Conservation (phyloP, 305 asterid species). For the Fraxinus sp. region DNA sequence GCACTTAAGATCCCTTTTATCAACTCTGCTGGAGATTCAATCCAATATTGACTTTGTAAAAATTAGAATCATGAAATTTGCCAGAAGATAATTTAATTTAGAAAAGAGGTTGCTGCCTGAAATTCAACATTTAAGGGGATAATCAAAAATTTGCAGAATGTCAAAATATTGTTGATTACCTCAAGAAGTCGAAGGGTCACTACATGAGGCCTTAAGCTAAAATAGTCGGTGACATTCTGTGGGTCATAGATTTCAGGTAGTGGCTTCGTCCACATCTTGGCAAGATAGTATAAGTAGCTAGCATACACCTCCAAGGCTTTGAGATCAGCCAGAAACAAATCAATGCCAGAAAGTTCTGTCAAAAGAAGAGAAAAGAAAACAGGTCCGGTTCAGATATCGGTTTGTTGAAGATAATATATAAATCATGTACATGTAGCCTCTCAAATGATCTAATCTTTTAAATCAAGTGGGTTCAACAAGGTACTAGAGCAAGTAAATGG, state of each 20-base stretch:
- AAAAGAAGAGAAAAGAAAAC: slow-evolving; percentile 22
- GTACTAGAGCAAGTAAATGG: neutral
- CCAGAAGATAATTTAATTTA: neutral
- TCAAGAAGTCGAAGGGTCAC: slow-evolving; percentile 81
- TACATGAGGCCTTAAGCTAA: slow-evolving; percentile 84
- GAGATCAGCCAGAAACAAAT: slow-evolving; percentile 78
- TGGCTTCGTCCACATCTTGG: slow-evolving; percentile 86
- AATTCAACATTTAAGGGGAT: neutral
- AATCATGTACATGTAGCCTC: neutral
- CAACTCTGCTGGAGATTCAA: neutral
- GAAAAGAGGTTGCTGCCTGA: neutral
- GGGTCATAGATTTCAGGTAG: slow-evolving; percentile 86
- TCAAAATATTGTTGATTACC: slow-evolving; percentile 41
- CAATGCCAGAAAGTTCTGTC: slow-evolving; percentile 81
- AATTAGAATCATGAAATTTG: neutral
- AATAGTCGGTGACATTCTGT: slow-evolving; percentile 63
- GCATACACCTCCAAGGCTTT: slow-evolving; percentile 76
- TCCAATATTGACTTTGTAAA: neutral
- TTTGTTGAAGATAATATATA: neutral
- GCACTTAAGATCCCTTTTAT: neutral
- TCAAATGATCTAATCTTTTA: neutral
- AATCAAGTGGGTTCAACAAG: neutral
- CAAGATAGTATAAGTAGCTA: slow-evolving; percentile 59
- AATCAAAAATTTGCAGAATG: neutral
- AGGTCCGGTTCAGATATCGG: slow-evolving; percentile 3